A percentile compares a stretch with the other conserved stretches of the same genome.
Conservation (phyloP, 2,329 filamentous ascomycete genomes). For the Colletotrichum sp. region DNA sequence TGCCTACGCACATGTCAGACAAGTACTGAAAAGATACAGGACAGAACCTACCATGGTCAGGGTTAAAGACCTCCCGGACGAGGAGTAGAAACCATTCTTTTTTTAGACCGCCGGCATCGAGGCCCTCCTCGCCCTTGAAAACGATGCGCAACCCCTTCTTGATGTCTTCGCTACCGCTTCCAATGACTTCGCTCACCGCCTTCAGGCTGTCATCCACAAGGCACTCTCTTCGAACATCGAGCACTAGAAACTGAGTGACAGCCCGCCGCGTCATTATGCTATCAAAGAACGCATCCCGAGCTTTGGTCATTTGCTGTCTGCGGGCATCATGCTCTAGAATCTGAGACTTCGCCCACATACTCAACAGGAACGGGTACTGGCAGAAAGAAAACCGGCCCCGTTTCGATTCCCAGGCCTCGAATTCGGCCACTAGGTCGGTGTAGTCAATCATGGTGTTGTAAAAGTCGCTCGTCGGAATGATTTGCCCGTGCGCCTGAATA, state of each 20-base stretch:
- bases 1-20: slow-evolving; percentile 56
- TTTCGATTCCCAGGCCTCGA: slow-evolving; percentile 84
- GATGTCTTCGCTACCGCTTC: slow-evolving; percentile 80
- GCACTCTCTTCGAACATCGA: slow-evolving; percentile 83
- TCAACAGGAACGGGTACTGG: slow-evolving; percentile 90
- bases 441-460: slow-evolving; percentile 89
- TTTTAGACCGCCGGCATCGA: slow-evolving; percentile 86
- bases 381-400: slow-evolving; percentile 83
- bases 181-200: slow-evolving; percentile 83
- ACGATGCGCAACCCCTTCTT: slow-evolving; percentile 89
- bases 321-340: slow-evolving; percentile 88
- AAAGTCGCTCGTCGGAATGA: slow-evolving; percentile 82
- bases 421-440: slow-evolving; percentile 83
- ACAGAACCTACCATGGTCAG: slow-evolving; percentile 74
- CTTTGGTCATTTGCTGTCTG: slow-evolving; percentile 88
- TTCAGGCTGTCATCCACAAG: slow-evolving; percentile 88
- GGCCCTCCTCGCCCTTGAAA: slow-evolving; percentile 87
- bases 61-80: slow-evolving; percentile 88
- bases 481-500: slow-evolving; percentile 62
- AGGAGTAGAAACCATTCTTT: slow-evolving; percentile 96
- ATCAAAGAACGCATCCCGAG: slow-evolving; percentile 88
- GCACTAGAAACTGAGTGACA: slow-evolving; percentile 77
- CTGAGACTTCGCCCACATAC: slow-evolving; percentile 90
- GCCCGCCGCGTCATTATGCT: slow-evolving; percentile 79
- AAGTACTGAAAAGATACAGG: background rate